A percentile compares a stretch with the other conserved stretches of the same genome.
phyloP scores from a whole-genome alignment of 2,329 filamentous ascomycete species.

The Fusarium fujikuroi region DNA sequence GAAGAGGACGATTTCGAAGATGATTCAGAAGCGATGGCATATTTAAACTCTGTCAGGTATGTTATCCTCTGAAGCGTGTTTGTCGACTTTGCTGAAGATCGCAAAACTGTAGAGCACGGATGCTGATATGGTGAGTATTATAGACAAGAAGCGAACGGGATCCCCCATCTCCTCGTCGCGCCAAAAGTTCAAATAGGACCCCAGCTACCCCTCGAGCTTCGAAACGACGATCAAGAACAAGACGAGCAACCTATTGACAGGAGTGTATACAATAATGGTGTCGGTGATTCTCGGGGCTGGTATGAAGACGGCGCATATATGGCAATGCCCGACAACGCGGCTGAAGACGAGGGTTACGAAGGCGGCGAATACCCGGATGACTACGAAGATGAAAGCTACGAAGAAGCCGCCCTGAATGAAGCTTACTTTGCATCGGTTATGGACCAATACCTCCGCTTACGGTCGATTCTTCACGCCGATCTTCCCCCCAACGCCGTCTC shows the following conservation, averaged over 20 bases:
- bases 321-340: slow-evolving; percentile 61
- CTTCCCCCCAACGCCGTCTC: slow-evolving; percentile 65
- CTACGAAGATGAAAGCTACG: slow-evolving; percentile 36
- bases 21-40: slow-evolving; percentile 74
- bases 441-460: slow-evolving; percentile 72
- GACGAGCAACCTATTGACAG: slow-evolving; percentile 51
- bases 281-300: slow-evolving; percentile 69
- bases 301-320: slow-evolving; percentile 85
- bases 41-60: slow-evolving; percentile 78
- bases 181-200: slow-evolving; percentile 65
- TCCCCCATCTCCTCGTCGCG: slow-evolving; percentile 78
- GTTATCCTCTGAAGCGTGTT: slow-evolving; percentile 38
- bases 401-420: slow-evolving; percentile 61
- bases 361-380: slow-evolving; percentile 43
- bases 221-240: slow-evolving; percentile 39
- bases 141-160: slow-evolving; percentile 79
- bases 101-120: slow-evolving; percentile 25
- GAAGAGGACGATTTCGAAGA: slow-evolving; percentile 75
- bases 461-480: slow-evolving; percentile 65
- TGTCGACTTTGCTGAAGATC: slow-evolving; percentile 45
- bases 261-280: slow-evolving; percentile 59
- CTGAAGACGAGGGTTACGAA: slow-evolving; percentile 45
- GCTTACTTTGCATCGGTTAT: slow-evolving; percentile 76
- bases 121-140: slow-evolving; percentile 64
- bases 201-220: slow-evolving; percentile 55